Percentiles rank a stretch among this genome's conserved stretches.
Evolutionary conservation across 495 filamentous ascomycete genomes (phyloP).

Genomic region (Neurospora sp.): DNA sequence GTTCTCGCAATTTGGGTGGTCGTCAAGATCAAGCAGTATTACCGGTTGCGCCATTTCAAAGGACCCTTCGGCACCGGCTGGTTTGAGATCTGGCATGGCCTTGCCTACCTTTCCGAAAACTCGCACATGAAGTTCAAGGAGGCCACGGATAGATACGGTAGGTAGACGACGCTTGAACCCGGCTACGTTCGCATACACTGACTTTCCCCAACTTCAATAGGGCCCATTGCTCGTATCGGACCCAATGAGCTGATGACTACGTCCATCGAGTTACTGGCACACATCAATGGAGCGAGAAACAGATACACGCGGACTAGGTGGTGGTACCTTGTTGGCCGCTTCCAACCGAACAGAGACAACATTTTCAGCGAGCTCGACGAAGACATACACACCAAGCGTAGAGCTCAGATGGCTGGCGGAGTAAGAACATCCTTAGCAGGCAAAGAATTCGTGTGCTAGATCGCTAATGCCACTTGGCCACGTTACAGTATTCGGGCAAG

Average conservation of each 20-base stretch:
- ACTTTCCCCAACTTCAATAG: conserved; percentile 6
- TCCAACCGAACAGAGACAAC: conserved; percentile 24
- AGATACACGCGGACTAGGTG: conserved; percentile 20
- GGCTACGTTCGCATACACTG: neutral
- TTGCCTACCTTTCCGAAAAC: conserved; percentile 3
- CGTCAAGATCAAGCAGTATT: conserved; percentile 6
- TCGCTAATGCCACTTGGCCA: neutral
- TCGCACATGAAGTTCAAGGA: conserved; percentile 8
- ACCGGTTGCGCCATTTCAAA: conserved; percentile 7
- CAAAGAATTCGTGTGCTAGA: neutral
- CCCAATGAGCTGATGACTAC: conserved; percentile 33
- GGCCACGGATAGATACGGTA: conserved; percentile 6
- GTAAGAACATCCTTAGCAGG: conserved; percentile 18
- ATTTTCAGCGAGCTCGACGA: conserved; percentile 25
- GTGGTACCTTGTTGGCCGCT: conserved; percentile 17
- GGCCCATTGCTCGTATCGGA: conserved; percentile 28
- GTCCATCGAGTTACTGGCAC: conserved; percentile 24
- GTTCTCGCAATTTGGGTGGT: neutral
- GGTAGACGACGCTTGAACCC: neutral
- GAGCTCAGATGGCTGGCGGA: conserved; percentile 26
- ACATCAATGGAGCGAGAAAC: conserved; percentile 27
- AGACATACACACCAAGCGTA: conserved; percentile 21
- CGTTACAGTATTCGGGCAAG: conserved; percentile 31
- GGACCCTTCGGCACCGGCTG: conserved; percentile 9
- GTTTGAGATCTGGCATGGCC: conserved; percentile 4